These are phyloP conservation scores for Senna tora DNA, from an alignment of 306 rosid genomes.

Conservation along the genomic window DNA sequence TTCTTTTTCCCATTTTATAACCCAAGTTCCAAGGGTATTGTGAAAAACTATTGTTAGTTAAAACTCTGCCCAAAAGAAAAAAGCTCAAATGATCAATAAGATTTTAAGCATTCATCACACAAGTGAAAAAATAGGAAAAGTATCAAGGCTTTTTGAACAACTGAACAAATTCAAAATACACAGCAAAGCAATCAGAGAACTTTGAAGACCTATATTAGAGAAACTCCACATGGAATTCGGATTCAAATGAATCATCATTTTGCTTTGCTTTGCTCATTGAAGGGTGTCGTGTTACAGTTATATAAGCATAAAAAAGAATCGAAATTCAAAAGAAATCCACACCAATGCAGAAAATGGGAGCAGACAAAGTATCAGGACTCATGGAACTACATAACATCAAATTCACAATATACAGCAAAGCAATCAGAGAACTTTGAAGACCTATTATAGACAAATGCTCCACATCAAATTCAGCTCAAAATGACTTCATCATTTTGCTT, in stretches of 20 bases:
- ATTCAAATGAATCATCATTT: conserved; percentile 40
- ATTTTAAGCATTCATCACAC: neutral
- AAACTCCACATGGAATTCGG: conserved; percentile 46
- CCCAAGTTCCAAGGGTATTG: neutral
- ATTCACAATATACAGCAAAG: conserved; percentile 26
- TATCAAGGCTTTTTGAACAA: neutral
- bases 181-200: conserved; percentile 55
- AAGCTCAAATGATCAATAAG: no score
- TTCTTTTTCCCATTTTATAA: neutral
- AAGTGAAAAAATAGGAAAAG: neutral
- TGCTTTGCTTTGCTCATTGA: conserved; percentile 40
- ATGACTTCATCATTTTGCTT: conserved; percentile 45
- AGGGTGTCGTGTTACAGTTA: no score
- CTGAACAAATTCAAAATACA: neutral
- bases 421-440: conserved; percentile 61
- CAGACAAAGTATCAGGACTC: neutral
- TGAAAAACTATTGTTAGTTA: neutral
- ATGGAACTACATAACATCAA: neutral
- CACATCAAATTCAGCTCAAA: conserved; percentile 45
- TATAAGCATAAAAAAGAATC: no score
- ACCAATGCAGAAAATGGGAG: no score
- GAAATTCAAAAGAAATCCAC: no score
- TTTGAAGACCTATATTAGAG: conserved; percentile 41
- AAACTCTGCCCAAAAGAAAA: no score
- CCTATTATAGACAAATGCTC: conserved; percentile 24